Conservation (phyloP, 2,329 filamentous ascomycete genomes). For the Colletotrichum spaethianum region DNA sequence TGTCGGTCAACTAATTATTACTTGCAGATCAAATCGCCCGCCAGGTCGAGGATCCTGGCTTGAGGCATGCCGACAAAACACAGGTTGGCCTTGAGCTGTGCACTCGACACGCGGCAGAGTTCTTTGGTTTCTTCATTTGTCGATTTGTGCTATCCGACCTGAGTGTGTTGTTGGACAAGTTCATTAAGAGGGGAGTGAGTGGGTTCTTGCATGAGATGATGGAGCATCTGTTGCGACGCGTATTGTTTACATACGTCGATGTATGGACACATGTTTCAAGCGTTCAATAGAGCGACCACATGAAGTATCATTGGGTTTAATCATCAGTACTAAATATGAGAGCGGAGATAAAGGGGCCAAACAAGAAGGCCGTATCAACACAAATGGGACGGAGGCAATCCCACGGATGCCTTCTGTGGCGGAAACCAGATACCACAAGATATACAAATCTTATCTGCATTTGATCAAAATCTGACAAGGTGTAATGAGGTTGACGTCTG, state of each 20-base stretch:
- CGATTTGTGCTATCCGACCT: conserved; percentile 94
- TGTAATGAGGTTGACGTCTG: not conserved
- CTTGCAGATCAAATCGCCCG: conserved; percentile 89
- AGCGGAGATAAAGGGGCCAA: not conserved
- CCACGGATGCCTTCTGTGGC: too few relatives aligned
- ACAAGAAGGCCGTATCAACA: not conserved
- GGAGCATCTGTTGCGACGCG: not conserved
- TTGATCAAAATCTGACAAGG: not conserved
- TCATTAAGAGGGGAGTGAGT: conserved; percentile 96
- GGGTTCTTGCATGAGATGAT: conserved; percentile 72
- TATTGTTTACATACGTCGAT: not conserved
- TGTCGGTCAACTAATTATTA: not conserved
- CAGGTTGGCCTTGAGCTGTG: conserved; percentile 96
- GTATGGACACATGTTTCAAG: not conserved
- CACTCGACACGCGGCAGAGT: conserved; percentile 93
- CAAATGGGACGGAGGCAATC: not conserved
- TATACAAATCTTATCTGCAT: not conserved
- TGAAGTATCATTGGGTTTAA: not conserved
- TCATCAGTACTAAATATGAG: not conserved
- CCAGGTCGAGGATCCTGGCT: conserved; percentile 94
- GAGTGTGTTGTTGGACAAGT: conserved; percentile 90
- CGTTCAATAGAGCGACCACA: not conserved
- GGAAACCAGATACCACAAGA: not conserved
- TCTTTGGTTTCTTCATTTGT: conserved; percentile 97
- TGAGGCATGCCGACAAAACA: conserved; percentile 92